These are phyloP conservation scores for Umbellularia californica DNA, from an alignment of 164 flowering plant genomes.

Conservation along the genomic window DNA sequence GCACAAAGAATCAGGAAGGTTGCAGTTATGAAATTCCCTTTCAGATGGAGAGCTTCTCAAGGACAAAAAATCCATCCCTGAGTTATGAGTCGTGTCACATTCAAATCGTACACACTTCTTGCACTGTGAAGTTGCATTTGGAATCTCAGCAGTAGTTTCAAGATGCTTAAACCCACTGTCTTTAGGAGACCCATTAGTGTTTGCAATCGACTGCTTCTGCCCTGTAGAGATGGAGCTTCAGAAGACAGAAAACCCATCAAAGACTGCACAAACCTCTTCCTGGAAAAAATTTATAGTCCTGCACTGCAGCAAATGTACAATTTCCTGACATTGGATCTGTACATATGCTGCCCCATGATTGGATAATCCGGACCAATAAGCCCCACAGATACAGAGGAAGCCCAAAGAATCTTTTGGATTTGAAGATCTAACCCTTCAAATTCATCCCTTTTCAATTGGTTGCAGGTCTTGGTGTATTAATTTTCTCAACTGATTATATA, in stretches of 20 bases:
- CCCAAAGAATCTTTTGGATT: background rate
- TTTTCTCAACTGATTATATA: background rate
- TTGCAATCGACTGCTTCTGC: conserved; percentile 14
- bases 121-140: conserved; percentile 23
- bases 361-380: background rate
- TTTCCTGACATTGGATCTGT: background rate
- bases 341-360: background rate
- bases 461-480: background rate
- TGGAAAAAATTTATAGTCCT: background rate
- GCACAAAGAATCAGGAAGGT: conserved; percentile 23
- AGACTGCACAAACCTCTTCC: background rate
- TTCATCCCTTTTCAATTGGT: background rate
- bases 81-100: conserved; percentile 21
- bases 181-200: conserved; percentile 16
- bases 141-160: conserved; percentile 16
- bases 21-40: conserved; percentile 5
- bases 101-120: conserved; percentile 69
- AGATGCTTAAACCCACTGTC: conserved; percentile 19
- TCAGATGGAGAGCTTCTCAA: background rate
- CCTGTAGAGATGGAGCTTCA: conserved; percentile 29
- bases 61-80: background rate
- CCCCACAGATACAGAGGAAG: too few species aligned
- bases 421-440: background rate
- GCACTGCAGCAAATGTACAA: background rate
- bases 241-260: background rate